Evolutionary conservation across 257 asterid species (phyloP), one percentile per base, ranked within the genome.

Genomic region (Ballota nigra): DNA sequence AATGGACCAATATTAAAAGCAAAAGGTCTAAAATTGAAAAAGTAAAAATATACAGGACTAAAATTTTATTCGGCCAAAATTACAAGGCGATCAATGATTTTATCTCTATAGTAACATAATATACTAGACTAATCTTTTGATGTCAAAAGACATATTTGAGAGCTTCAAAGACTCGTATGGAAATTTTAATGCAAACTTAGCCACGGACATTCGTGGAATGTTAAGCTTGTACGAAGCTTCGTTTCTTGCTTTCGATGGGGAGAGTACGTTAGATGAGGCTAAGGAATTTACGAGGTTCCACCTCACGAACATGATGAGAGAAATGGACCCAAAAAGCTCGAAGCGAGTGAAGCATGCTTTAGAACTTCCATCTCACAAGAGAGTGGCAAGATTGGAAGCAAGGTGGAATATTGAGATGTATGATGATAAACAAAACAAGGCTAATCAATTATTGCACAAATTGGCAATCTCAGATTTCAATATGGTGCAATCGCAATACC

Each of bases 181-280:
- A n/a, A 56, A 67, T 20, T 77, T 68, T 20, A 38, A 4, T 2
- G 10, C 24, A 29, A 56, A 53, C 59, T 6, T 80, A 19, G 57
- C 62, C 18, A 6, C 12, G 22, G 82, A 81, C 16, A 22, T 53
- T 6, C 23, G 11, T 5, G 82, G 80, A 45, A 40, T 77, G 72
- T 24, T 77, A 5, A 77, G 76, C 38, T 23, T 81, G 57, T 66
- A 64, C 10, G 80, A 81, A 74, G 82, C 82, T 23, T 77, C 72
- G 45, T 18, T 55, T 64, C 78, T 73, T 18, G 78, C 67, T 33
- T 73, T 64, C 2, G 67, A 53, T 0, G 72, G 60, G 22, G 78
- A 73, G 49, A 38, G n/a, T 11, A 38, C 20, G 0, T 11, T 73
- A 13, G 62, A 81, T 1, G 49, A 69, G 40, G 85, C 80, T 12